phyloP scores from a whole-genome alignment of 2,329 filamentous ascomycete genomes.

The Nectriaceae sp. region DNA sequence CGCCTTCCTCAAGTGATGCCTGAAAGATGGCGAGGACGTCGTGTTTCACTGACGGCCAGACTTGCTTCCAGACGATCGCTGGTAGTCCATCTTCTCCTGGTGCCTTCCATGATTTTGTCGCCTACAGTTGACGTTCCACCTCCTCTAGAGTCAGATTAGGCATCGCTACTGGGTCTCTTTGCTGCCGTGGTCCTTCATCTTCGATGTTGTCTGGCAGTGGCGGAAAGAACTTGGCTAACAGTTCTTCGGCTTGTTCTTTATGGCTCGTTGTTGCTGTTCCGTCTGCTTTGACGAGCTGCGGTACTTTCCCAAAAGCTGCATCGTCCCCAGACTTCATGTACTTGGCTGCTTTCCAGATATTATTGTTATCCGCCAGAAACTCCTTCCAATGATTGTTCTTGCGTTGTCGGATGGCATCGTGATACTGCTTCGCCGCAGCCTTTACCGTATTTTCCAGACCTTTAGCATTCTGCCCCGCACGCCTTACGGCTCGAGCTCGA shows the following conservation, averaged over 20 bases:
- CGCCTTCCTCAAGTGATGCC: conserved; percentile 1
- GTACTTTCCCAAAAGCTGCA: conserved; percentile 6
- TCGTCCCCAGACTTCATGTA: conserved; percentile 20
- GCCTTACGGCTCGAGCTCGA: conserved; percentile 2
- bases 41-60: conserved; percentile 8
- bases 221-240: too few relatives aligned
- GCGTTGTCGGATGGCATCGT: conserved; percentile 21
- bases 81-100: conserved; percentile 18
- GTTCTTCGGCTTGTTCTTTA: too few relatives aligned
- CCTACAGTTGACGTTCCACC: conserved; percentile 16
- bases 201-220: conserved; percentile 3
- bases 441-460: conserved; percentile 5
- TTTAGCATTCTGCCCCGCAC: not conserved
- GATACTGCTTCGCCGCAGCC: conserved; percentile 3
- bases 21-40: conserved; percentile 4
- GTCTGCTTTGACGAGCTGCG: conserved; percentile 4
- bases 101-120: conserved; percentile 18
- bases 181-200: conserved; percentile 14
- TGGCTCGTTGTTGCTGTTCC: too few relatives aligned
- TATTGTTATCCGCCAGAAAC: conserved; percentile 28
- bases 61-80: conserved; percentile 14
- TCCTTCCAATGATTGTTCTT: conserved; percentile 27
- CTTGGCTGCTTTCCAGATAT: conserved; percentile 28
- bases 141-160: too few relatives aligned
- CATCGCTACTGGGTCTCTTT: conserved; percentile 12